Base-by-base conservation (phyloP, 208 protist genomes). In the Trypanosoma boissoni region DNA sequence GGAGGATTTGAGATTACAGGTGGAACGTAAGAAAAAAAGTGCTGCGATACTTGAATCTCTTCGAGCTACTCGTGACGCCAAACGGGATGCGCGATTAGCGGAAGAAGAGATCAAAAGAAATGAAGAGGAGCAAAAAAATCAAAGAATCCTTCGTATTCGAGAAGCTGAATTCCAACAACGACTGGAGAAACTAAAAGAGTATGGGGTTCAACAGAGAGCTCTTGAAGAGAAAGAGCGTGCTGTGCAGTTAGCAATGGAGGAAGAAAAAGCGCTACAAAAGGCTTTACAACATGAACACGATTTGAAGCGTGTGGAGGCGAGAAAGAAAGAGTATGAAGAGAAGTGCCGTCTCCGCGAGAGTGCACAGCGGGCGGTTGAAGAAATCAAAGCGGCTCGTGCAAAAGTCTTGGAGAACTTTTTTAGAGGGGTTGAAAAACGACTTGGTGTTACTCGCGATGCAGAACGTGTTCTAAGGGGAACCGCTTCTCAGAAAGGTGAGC, bases 341-440 rank as follows among this genome's bases (percentile, higher is more conserved):
- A 70, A 77, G 3, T 62, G 67, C 23, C 48, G 46, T 24, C 39
- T 64, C 23, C 64, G 68, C 18, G 66, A 73, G 50, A 43, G 36
- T 28, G 50, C 58, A 16, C 78, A 84, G 58, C 42, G 69, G 16
- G 82, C 81, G 24, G n/a, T 88, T 16, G 49, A 58, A 20, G 58
- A 72, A 44, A 52, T 90, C 32, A 70, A 70, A 44, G 44, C 9
- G 16, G 59, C 80, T 45, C 88, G 80, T 66, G 45, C 79, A 50
- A 68, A 74, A 37, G 74, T 79, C 2, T 55, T 94, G 3, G 64
- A 86, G 41, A 54, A 68, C 21, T 94, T 94, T 66, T 94, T 91
- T 44, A 80, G 66, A 1, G 50, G 74, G 2, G 75, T 94, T 2
- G 75, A 89, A 26, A 60, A 72, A 48, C 68, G 76, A 26, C 46